phyloP scores from a whole-genome alignment of 441 rosid genomes.

The Cnidoscolus chayamansa region DNA sequence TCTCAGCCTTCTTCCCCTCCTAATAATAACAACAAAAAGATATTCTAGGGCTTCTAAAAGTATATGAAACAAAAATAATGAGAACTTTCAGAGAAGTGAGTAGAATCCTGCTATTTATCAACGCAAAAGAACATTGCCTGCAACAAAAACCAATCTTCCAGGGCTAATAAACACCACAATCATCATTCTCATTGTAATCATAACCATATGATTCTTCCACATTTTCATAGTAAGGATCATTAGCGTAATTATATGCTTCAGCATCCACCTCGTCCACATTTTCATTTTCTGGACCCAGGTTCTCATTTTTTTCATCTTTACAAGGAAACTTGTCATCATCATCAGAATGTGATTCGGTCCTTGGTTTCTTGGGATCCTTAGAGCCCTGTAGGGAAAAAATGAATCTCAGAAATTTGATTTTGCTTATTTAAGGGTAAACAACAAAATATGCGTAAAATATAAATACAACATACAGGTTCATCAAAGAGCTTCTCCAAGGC shows the following conservation, averaged over 20 bases:
- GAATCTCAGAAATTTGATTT: background rate
- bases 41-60: no score
- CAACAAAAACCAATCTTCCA: no score
- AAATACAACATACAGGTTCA: conserved; percentile 42
- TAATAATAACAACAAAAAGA: no score
- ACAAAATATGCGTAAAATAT: background rate
- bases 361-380: conserved; percentile 36
- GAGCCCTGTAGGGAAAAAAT: conserved; percentile 27
- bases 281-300: conserved; percentile 19
- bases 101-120: background rate
- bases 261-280: conserved; percentile 17
- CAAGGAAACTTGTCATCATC: conserved; percentile 22
- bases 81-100: background rate
- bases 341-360: conserved; percentile 26
- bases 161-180: conserved; percentile 18
- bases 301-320: conserved; percentile 17
- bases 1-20: no score
- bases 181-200: conserved; percentile 15
- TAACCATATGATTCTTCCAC: conserved; percentile 27
- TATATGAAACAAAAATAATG: background rate
- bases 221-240: conserved; percentile 19
- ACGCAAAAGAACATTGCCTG: no score
- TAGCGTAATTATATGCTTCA: conserved; percentile 22
- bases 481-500: conserved; percentile 60
- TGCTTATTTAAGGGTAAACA: background rate